Conservation (phyloP, 352 stramenopile genomes). For the Globisporangium spinosum region DNA sequence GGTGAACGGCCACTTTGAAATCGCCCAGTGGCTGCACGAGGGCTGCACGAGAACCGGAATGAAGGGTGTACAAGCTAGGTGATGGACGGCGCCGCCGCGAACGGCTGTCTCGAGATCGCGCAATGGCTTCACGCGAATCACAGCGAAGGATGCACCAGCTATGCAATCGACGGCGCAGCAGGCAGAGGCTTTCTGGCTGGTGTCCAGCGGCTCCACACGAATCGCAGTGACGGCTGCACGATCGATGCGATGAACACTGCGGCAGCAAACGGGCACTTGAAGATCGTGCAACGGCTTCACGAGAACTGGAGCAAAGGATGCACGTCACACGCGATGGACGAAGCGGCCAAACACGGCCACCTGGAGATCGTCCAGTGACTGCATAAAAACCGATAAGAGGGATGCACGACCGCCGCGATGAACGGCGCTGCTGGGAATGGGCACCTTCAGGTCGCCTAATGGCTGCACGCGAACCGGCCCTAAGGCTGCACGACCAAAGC, state of each 20-base stretch:
- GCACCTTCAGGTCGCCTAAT: background rate
- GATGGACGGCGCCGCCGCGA: slow-evolving; percentile 1
- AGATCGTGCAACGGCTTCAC: slow-evolving; percentile 1
- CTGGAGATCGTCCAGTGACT: slow-evolving; percentile 34
- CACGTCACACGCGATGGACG: background rate
- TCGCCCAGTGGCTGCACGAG: slow-evolving; percentile 33
- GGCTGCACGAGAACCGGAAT: slow-evolving; percentile 29
- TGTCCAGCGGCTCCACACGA: background rate
- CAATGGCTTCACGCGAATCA: background rate
- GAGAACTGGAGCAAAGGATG: slow-evolving; percentile 3
- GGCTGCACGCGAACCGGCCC: background rate
- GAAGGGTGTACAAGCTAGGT: slow-evolving; percentile 15
- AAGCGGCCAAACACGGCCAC: slow-evolving; percentile 17
- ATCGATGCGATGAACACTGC: slow-evolving; percentile 6
- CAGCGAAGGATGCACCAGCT: slow-evolving; percentile 1
- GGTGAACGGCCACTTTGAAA: background rate
- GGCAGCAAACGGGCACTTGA: background rate
- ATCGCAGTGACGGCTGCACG: slow-evolving; percentile 3
- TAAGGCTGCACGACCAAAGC: background rate
- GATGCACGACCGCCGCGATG: background rate
- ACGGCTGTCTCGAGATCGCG: background rate
- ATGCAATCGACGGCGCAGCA: slow-evolving; percentile 1
- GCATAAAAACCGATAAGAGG: slow-evolving; percentile 5
- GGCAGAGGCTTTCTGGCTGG: background rate
- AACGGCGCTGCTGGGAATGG: background rate